Evolutionary conservation across 345 rosid genomes (phyloP).

Genomic region (Moringa oleifera): DNA sequence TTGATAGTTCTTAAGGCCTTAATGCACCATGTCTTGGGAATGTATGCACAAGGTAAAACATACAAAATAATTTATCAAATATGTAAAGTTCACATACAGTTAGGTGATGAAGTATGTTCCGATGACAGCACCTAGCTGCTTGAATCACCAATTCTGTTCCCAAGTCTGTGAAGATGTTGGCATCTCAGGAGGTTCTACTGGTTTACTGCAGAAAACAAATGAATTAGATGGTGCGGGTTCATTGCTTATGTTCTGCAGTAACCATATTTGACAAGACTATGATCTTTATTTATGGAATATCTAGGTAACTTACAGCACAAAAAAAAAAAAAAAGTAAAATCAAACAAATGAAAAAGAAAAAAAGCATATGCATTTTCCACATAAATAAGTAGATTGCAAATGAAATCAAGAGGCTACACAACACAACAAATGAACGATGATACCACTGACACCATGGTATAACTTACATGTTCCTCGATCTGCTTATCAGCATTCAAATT

Average conservation of each 20-base stretch:
- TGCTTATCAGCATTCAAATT: constrained; percentile 1
- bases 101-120: constrained; percentile 28
- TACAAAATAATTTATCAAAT: too few species aligned
- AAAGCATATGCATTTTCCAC: constrained; percentile 5
- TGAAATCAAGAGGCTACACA: too few species aligned
- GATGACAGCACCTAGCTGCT: constrained; percentile 31
- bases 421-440: constrained; percentile 1
- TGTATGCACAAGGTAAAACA: background rate
- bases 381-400: constrained; percentile 1
- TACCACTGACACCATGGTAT: background rate
- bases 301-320: background rate
- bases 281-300: background rate
- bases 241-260: constrained; percentile 22
- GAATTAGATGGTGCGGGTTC: constrained; percentile 24
- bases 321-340: background rate
- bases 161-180: constrained; percentile 15
- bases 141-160: constrained; percentile 28
- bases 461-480: constrained; percentile 23
- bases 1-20: too few species aligned
- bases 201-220: constrained; percentile 21
- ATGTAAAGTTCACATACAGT: constrained; percentile 18
- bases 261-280: constrained; percentile 3
- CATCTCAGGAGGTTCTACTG: constrained; percentile 22
- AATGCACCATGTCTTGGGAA: too few species aligned
- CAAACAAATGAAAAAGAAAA: background rate